Evolutionary conservation across 164 flowering plant genomes (phyloP).

Genomic region (Vitis labrusca): DNA sequence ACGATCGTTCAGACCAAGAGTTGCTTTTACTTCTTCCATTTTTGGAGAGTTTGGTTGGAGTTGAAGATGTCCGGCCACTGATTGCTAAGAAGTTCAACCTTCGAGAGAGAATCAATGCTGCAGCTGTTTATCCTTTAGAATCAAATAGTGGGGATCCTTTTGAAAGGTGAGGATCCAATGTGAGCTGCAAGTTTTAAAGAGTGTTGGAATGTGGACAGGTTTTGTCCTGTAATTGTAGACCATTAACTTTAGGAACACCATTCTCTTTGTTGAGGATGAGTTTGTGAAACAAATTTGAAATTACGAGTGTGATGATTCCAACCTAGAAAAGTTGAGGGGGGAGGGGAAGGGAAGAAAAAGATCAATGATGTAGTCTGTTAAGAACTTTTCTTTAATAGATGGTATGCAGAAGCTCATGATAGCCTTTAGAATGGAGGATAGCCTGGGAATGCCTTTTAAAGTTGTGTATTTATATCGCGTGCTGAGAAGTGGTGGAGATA

Average conservation of each 20-base stretch:
- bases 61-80: conserved; percentile 88
- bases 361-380: too few relatives aligned
- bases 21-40: conserved; percentile 71
- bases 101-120: conserved; percentile 60
- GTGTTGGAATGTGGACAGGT: background rate
- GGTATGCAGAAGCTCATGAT: too few relatives aligned
- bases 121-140: conserved; percentile 58
- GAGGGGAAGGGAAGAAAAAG: too few relatives aligned
- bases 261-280: conserved; percentile 8
- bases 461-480: too few relatives aligned
- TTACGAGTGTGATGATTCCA: background rate
- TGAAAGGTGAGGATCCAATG: conserved; percentile 28
- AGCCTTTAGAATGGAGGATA: too few relatives aligned
- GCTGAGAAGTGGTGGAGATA: too few relatives aligned
- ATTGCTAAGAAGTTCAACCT: conserved; percentile 81
- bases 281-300: background rate
- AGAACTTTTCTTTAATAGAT: too few relatives aligned
- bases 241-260: background rate
- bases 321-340: background rate
- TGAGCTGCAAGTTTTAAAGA: background rate
- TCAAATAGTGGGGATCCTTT: conserved; percentile 34
- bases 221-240: background rate
- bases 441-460: too few relatives aligned
- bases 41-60: conserved; percentile 85
- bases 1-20: conserved; percentile 82